Conservation (phyloP, 768 basidiomycete species). For the Kwoniella heveanensis region DNA sequence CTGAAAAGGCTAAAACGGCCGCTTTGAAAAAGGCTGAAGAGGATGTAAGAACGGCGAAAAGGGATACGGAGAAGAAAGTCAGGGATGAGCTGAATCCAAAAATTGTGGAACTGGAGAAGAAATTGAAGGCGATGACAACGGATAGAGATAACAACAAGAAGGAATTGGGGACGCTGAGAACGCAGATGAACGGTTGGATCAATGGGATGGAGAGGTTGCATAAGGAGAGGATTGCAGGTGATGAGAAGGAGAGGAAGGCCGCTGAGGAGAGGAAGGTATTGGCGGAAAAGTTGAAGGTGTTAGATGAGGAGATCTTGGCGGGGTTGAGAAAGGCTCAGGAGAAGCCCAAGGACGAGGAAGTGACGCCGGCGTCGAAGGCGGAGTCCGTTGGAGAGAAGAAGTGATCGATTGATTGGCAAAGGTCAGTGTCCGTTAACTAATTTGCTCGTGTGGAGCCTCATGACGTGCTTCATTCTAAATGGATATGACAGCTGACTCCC, state of each 20-base stretch:
- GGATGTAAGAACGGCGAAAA: conserved; percentile 21
- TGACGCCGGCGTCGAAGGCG: background rate
- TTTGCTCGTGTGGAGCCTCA: too few species aligned
- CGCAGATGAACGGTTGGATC: conserved; percentile 26
- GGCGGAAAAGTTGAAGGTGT: conserved; percentile 23
- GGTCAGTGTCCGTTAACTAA: too few species aligned
- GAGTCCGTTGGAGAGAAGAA: background rate
- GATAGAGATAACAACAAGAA: conserved; percentile 21
- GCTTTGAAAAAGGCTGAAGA: conserved; percentile 16
- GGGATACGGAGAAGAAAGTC: conserved; percentile 22
- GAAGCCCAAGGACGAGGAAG: background rate
- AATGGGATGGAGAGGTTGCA: conserved; percentile 25
- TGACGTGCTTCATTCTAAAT: too few species aligned
- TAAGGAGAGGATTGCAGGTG: conserved; percentile 24
- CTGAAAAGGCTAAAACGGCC: conserved; percentile 17
- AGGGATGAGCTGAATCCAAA: conserved; percentile 31
- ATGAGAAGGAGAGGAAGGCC: conserved; percentile 25
- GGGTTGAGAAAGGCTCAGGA: conserved; percentile 18
- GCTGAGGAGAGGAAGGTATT: conserved; percentile 18
- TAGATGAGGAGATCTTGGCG: conserved; percentile 30
- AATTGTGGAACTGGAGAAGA: conserved; percentile 23
- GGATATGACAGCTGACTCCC: too few species aligned
- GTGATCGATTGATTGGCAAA: background rate
- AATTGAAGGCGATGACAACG: conserved; percentile 17
- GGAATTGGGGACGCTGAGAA: conserved; percentile 15